Evolutionary conservation across 768 basidiomycete species (phyloP).

Genomic region (Lentinula sp.): DNA sequence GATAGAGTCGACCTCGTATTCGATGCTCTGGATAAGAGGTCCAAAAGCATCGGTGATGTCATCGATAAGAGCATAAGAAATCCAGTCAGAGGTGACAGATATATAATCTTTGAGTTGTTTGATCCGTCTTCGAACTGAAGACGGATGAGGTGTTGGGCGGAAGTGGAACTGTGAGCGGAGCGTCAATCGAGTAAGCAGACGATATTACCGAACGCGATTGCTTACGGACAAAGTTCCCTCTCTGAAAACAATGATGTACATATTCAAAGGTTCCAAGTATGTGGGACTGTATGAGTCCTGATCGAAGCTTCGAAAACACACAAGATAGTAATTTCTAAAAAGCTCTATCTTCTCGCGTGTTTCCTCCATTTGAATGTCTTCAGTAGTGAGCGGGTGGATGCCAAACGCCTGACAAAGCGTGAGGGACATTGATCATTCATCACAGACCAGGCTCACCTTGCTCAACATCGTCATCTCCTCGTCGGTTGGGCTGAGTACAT

Average conservation of each 20-base stretch:
- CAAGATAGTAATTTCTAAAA: constrained; percentile 97
- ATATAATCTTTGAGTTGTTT: constrained; percentile 99
- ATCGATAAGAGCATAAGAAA: constrained; percentile 98
- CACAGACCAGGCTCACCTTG: constrained; percentile 48
- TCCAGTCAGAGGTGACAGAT: constrained; percentile 98
- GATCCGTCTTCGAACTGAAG: constrained; percentile 95
- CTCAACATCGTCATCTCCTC: constrained; percentile 97
- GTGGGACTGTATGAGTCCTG: constrained; percentile 98
- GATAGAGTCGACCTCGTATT: constrained; percentile 98
- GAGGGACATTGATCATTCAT: not conserved
- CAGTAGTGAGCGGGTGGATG: constrained; percentile 96
- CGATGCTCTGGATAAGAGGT: constrained; percentile 95
- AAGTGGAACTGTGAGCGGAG: constrained; percentile 76
- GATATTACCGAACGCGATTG: constrained; percentile 9
- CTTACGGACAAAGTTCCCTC: constrained; percentile 92
- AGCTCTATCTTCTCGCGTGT: constrained; percentile 99
- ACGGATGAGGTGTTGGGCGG: constrained; percentile 93
- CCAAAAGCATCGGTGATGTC: constrained; percentile 99
- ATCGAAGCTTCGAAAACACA: constrained; percentile 98
- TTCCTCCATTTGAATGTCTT: constrained; percentile 99
- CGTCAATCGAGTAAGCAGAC: not conserved
- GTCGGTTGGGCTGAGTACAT: constrained; percentile 89
- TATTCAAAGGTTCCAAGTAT: constrained; percentile 95
- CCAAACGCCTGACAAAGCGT: constrained; percentile 70
- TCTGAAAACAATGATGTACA: constrained; percentile 99